Base-by-base conservation (phyloP, 2,329 filamentous ascomycete genomes). In the Diaporthe ilicicola region DNA sequence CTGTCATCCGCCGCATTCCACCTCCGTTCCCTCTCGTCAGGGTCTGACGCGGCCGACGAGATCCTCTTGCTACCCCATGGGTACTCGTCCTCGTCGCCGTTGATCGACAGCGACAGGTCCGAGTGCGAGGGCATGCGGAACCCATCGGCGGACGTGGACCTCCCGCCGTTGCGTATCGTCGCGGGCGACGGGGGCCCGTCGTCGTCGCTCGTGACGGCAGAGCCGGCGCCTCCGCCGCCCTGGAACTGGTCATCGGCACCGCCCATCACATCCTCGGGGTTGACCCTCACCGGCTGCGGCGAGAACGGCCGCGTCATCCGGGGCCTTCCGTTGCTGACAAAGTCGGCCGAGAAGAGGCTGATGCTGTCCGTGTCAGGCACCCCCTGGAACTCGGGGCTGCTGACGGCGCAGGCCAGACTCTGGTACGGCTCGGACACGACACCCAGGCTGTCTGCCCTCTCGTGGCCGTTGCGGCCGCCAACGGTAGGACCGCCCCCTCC, bases 301-400 rank as follows among this genome's bases (percentile, higher is more conserved):
- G 88, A 90, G 75, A 91, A 91, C 0, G 89, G 89, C 39, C 89
- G 78, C 22, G 87, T 85, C 19, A 85, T 86, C 19, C 89, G 81
- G 17, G 86, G 83, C 62, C 85, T 82, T 78, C 87, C 88, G 74
- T 87, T 83, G 56, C 89, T 87, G 13, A 86, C 87, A 74, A 88
- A 86, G 44, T 69, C 71, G 9, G 62, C 69, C 3, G 67, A 71
- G 46, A 73, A 73, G 51, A 73, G 71, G 51, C 71, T 73, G 56
- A 89, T 83, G 77, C 86, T 88, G 54, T 87, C 85, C 0, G 79
- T 77, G 55, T 89, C 86, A 32, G 79, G 81, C 72, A 42, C 65
- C 24, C 51, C 50, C 67, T 72, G 29, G 73, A 74, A 74, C 75
- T 73, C 65, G 75, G 46, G 72, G 79, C 73, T 22, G 77, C 37